Percentiles rank a stretch among this genome's conserved stretches.
These are phyloP conservation scores for Coniochaeta sp. DNA, from an alignment of 2,329 filamentous ascomycete species.

Conservation along the genomic window DNA sequence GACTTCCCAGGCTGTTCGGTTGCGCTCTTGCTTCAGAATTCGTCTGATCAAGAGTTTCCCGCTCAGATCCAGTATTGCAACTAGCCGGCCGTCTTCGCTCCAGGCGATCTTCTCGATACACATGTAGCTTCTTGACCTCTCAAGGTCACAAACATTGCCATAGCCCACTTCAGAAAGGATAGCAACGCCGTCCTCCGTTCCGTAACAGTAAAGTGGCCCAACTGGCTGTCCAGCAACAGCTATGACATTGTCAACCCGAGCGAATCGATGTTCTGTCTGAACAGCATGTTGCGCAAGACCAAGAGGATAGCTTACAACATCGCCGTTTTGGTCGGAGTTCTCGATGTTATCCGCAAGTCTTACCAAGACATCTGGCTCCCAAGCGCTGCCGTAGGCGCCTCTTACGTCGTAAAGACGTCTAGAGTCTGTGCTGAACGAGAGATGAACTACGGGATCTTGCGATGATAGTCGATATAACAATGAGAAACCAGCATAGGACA, in stretches of 20 bases:
- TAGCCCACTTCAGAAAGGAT: conserved; percentile 1
- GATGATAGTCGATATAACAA: conserved; percentile 20
- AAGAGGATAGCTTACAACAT: too few relatives aligned
- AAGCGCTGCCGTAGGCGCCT: conserved; percentile 13
- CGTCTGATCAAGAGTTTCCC: neutral
- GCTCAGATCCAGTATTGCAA: conserved; percentile 1
- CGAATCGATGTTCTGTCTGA: neutral
- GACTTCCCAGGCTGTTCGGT: neutral
- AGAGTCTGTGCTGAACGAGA: conserved; percentile 14
- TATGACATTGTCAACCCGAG: neutral
- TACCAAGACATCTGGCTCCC: conserved; percentile 15
- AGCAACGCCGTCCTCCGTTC: conserved; percentile 5
- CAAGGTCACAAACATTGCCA: conserved; percentile 2
- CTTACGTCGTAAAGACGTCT: conserved; percentile 13
- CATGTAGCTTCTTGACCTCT: neutral
- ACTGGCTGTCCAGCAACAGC: conserved; percentile 1
- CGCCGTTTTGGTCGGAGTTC: neutral
- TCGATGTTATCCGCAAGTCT: conserved; percentile 9
- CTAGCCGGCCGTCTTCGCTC: conserved; percentile 3
- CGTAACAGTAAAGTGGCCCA: conserved; percentile 7
- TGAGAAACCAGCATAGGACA: conserved; percentile 12
- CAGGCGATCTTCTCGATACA: conserved; percentile 3
- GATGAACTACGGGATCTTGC: conserved; percentile 11
- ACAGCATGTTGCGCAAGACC: too few relatives aligned
- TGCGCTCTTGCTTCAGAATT: neutral